Conservation (phyloP, 2,329 filamentous ascomycete species). For the Penicillium sclerotiorum region DNA sequence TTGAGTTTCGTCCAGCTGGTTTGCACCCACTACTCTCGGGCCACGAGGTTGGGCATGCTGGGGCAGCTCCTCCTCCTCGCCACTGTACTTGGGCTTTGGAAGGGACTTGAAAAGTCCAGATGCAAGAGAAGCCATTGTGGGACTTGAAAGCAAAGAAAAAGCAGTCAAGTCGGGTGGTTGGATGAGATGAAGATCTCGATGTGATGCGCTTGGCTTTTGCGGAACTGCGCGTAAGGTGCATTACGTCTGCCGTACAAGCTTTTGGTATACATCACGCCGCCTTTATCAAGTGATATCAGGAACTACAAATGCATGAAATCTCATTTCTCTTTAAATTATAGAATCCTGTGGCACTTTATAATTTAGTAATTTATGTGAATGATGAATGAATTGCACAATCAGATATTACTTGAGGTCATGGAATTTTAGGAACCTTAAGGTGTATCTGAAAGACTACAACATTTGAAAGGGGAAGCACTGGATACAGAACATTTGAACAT, state of each 20-base stretch:
- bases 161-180: slow-evolving; percentile 21
- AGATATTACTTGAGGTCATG: too few species aligned
- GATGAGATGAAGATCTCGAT: slow-evolving; percentile 18
- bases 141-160: slow-evolving; percentile 16
- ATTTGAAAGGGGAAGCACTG: too few species aligned
- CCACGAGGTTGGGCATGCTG: slow-evolving; percentile 73
- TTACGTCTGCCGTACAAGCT: slow-evolving; percentile 12
- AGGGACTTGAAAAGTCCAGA: slow-evolving; percentile 76
- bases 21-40: slow-evolving; percentile 77
- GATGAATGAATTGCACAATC: too few species aligned
- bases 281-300: not conserved
- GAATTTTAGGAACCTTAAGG: too few species aligned
- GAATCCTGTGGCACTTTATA: too few species aligned
- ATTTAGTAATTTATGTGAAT: too few species aligned
- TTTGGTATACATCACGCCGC: not conserved
- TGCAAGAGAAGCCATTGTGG: slow-evolving; percentile 66
- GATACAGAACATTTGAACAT: too few species aligned
- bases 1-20: slow-evolving; percentile 81
- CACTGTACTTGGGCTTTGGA: slow-evolving; percentile 87
- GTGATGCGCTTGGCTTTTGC: slow-evolving; percentile 25
- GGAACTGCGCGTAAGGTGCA: slow-evolving; percentile 18
- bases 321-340: too few species aligned
- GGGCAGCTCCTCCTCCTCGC: slow-evolving; percentile 81
- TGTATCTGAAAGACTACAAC: too few species aligned
- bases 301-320: too few species aligned